Evolutionary conservation across 176 grass and related monocot species (phyloP), one percentile per base, ranked within the genome.

Genomic region (Secale cereale): DNA sequence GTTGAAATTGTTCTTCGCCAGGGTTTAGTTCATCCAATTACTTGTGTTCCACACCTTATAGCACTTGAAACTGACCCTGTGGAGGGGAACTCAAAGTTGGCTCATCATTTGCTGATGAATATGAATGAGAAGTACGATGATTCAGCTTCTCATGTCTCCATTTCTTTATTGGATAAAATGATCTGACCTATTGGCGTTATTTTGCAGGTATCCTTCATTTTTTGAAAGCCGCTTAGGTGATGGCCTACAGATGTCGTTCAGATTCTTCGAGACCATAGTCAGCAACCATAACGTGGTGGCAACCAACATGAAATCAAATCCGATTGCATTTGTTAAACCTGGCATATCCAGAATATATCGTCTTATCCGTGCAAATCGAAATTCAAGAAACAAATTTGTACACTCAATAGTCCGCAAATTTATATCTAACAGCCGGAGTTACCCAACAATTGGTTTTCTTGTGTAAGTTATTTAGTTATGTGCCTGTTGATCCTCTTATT

Each of bases 371-470:
- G 86, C 89, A 77, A 99, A 99, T 85, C 88, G 88, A 73, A 88
- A 89, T 89, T 96, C 94, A 67, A 99, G 97, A 85, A 97, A 99
- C 87, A 99, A 99, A 81, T 99, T 99, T 85, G 89, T 99, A 22
- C 90, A 93, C 86, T 99, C 94, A 63, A 94, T 99, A 81, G 79
- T 99, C 41, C 86, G 88, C 62, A 99, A 99, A 89, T 99, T 96
- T 66, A 90, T 92, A 73, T 86, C 86, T 73, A 90, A 84, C 35
- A 70, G 84, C 71, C 81, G 90, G 64, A 97, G 78, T 89, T 89
- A 86, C 66, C 83, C 87, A 52, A 77, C 90, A 59, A 40, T 96
- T 66, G 85, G 78, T 79, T 99, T 99, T 92, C 90, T 97, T 73
- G 76, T 94, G 97, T 99, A 94, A 96, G 97, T 89, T 65, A 52